phyloP scores from a whole-genome alignment of 805 yeast species.

The Starmera quercuum region DNA sequence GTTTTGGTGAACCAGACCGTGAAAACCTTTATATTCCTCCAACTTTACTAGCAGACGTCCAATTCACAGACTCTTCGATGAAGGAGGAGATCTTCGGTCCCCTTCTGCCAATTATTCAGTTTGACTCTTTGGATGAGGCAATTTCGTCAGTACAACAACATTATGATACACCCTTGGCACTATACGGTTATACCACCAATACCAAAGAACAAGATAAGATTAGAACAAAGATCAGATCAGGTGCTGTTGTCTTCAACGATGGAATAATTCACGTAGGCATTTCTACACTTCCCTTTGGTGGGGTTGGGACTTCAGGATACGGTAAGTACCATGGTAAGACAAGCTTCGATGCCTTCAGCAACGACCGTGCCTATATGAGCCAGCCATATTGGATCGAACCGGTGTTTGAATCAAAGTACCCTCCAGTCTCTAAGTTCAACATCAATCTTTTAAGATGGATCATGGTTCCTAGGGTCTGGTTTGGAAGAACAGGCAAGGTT shows the following conservation, averaged over 20 bases:
- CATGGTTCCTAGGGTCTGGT: conserved; percentile 25
- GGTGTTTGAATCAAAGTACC: conserved; percentile 52
- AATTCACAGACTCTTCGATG: conserved; percentile 67
- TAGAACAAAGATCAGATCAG: conserved; percentile 54
- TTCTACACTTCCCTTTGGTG: conserved; percentile 78
- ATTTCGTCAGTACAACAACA: conserved; percentile 33
- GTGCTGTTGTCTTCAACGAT: conserved; percentile 66
- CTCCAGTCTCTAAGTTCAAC: conserved; percentile 43
- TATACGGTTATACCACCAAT: conserved; percentile 55
- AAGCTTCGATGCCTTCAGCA: conserved; percentile 48
- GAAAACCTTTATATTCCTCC: conserved; percentile 55
- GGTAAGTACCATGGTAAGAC: conserved; percentile 77
- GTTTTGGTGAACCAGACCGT: conserved; percentile 27
- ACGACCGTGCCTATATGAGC: conserved; percentile 57
- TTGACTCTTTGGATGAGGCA: conserved; percentile 35
- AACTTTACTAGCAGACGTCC: conserved; percentile 57
- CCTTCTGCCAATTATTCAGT: conserved; percentile 63
- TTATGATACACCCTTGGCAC: conserved; percentile 77
- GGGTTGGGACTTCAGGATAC: conserved; percentile 76
- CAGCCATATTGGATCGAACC: conserved; percentile 63
- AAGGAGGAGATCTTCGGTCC: conserved; percentile 80
- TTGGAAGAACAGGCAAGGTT: conserved; percentile 29
- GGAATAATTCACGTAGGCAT: conserved; percentile 64
- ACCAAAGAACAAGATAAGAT: conserved; percentile 42
- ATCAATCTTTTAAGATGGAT: conserved; percentile 19